Conservation (phyloP, 116 monocot species). For the Papilionanthe hybrid region DNA sequence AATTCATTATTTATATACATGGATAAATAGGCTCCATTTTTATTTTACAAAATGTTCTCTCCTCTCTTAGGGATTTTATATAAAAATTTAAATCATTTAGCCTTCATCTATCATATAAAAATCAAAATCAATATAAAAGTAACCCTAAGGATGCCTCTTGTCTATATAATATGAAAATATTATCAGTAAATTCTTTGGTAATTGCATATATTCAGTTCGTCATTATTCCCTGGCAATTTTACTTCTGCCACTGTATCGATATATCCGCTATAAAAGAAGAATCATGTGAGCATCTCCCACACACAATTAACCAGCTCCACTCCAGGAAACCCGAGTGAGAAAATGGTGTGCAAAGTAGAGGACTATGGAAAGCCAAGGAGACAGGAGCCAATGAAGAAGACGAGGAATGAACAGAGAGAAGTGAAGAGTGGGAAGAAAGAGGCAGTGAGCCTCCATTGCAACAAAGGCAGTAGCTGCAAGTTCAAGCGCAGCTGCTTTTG, state of each 20-base stretch:
- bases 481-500: conserved; percentile 58
- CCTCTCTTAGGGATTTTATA: too few relatives aligned
- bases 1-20: neutral
- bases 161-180: too few relatives aligned
- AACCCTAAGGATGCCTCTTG: too few relatives aligned
- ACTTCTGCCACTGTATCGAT: too few relatives aligned
- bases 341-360: conserved; percentile 25
- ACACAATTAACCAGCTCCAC: conserved; percentile 1
- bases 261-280: conserved; percentile 18
- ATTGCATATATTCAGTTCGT: too few relatives aligned
- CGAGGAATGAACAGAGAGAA: conserved; percentile 7
- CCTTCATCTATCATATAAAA: too few relatives aligned
- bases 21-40: too few relatives aligned
- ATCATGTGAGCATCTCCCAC: conserved; percentile 16
- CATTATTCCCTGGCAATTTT: too few relatives aligned
- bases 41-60: too few relatives aligned
- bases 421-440: conserved; percentile 4
- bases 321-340: neutral
- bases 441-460: conserved; percentile 37
- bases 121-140: too few relatives aligned
- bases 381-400: conserved; percentile 32
- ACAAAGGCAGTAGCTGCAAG: conserved; percentile 58
- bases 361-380: conserved; percentile 13
- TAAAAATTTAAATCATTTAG: too few relatives aligned
- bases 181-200: too few relatives aligned